Evolutionary conservation across 768 basidiomycete species (phyloP), one percentile per base, ranked within the genome.

Genomic region (Tricholomella constricta): DNA sequence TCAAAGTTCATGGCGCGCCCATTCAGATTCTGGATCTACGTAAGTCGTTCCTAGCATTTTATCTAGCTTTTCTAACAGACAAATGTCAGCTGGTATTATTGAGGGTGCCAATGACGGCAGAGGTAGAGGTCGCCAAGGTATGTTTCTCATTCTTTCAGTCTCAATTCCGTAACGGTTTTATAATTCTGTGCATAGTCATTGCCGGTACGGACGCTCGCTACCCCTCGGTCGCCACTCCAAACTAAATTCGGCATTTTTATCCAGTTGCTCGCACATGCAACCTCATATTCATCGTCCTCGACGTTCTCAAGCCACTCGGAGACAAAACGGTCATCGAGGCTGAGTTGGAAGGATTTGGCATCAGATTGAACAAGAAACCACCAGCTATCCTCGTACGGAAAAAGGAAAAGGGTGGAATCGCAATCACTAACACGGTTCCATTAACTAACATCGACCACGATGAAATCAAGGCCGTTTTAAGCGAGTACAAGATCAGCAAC

Each of bases 281-380:
- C 69, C 85, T 98, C 31, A 98, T 99, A 55, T 98, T 98, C 72
- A 98, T 99, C 69, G 91, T 98, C 25, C 83, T 99, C 44, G 97
- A 99, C 64, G 97, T 99, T 23, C 82, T 97, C 31, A 99, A 98
- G 73, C 97, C 97, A n/a, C 83, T 98, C 15, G 91, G 89, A 22
- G 96, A 98, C 76, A 94, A 97, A 65, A 88, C 81, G 52, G 74
- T 97, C 62, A 92, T 99, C 52, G 94, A 98, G 72, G 64, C 78
- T 29, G 97, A 99, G 69, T 74, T 99, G 54, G 97, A 99, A 78
- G 94, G 94, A n/a, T 98, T 98, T 64, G 97, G 96, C 9, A 97
- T 98, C 61, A 82, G 95, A 44, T 76, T 98, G 54, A 99, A 99
- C 77, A 98, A 98, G 73, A 84, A 84, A 57, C 93, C 96, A 2